phyloP scores from a whole-genome alignment of 2,329 filamentous ascomycete species.

The Aspergillus pseudotamarii region DNA sequence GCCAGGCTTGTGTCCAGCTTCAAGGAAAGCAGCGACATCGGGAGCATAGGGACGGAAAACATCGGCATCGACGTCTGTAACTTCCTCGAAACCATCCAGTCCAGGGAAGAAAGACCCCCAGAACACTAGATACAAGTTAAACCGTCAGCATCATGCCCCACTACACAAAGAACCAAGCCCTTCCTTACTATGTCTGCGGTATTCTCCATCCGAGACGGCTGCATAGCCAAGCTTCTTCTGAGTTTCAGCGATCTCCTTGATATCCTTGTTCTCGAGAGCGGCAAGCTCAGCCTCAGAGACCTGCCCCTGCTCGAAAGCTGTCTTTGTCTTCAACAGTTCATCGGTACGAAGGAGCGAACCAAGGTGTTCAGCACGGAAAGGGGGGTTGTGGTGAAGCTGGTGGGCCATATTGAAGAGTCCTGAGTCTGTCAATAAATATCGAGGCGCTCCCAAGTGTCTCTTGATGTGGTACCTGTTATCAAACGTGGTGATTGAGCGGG shows the following conservation, averaged over 20 bases:
- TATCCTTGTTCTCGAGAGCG: constrained; percentile 65
- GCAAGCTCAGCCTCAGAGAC: constrained; percentile 59
- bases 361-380: constrained; percentile 73
- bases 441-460: not conserved
- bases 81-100: constrained; percentile 58
- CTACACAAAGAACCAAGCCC: not conserved
- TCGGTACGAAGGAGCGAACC: constrained; percentile 70
- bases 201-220: constrained; percentile 71
- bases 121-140: constrained; percentile 47
- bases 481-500: not conserved
- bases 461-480: not conserved
- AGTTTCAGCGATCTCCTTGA: constrained; percentile 65
- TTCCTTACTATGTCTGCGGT: constrained; percentile 50
- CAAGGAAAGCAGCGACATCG: constrained; percentile 64
- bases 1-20: constrained; percentile 59
- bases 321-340: constrained; percentile 62
- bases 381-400: constrained; percentile 51
- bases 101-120: constrained; percentile 61
- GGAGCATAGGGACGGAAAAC: constrained; percentile 63
- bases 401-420: constrained; percentile 30
- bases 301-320: constrained; percentile 59
- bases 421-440: not conserved
- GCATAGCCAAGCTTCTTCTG: constrained; percentile 66
- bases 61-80: constrained; percentile 50
- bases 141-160: not conserved